Evolutionary conservation across 176 grass and related monocot genomes (phyloP).

Genomic region (Pharus latifolius): DNA sequence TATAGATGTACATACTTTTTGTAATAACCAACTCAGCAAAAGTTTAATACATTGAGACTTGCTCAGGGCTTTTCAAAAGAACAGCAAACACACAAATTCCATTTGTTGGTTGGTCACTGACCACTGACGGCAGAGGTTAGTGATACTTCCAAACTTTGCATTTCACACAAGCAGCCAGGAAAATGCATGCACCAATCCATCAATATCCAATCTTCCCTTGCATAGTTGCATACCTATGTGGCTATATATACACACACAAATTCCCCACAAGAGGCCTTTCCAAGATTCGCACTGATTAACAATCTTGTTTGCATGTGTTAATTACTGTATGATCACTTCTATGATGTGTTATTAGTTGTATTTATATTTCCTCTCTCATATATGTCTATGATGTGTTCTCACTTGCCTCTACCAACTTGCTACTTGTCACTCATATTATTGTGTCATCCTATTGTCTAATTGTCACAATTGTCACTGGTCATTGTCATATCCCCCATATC

Average conservation of each 20-base stretch:
- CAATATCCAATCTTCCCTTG: neutral
- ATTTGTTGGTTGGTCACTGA: constrained; percentile 15
- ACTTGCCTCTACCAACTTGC: too few relatives aligned
- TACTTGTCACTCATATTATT: too few relatives aligned
- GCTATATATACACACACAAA: neutral
- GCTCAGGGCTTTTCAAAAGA: neutral
- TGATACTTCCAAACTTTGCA: constrained; percentile 32
- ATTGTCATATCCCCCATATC: too few relatives aligned
- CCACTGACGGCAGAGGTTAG: constrained; percentile 15
- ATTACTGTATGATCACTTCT: too few relatives aligned
- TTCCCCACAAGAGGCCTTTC: neutral
- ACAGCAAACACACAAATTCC: neutral
- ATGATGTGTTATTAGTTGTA: too few relatives aligned
- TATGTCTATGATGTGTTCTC: too few relatives aligned
- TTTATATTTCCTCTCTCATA: too few relatives aligned
- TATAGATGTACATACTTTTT: neutral
- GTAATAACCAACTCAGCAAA: constrained; percentile 5
- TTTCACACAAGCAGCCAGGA: constrained; percentile 16
- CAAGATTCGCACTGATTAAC: constrained; percentile 7
- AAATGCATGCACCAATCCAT: neutral
- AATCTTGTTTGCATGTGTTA: constrained; percentile 2
- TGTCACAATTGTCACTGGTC: too few relatives aligned
- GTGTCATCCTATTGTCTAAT: too few relatives aligned
- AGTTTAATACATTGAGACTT: too few relatives aligned
- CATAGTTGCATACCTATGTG: too few relatives aligned